Conservation (phyloP, 2,329 filamentous ascomycete genomes). For the Sclerotinia glacialis region DNA sequence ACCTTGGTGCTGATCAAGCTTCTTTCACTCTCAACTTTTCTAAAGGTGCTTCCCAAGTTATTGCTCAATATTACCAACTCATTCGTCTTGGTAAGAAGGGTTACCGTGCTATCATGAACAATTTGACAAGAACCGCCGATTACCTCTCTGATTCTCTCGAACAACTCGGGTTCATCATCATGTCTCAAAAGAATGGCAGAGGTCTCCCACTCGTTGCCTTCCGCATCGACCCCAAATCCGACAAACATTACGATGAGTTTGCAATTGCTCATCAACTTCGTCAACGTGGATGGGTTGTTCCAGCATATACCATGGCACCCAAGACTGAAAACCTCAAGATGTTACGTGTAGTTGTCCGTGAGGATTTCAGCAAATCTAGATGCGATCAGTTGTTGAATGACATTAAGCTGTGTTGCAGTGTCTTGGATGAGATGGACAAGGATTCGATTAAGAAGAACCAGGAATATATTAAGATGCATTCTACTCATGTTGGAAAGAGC, state of each 20-base stretch:
- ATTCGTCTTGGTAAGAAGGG: conserved; percentile 91
- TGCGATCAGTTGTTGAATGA: conserved; percentile 78
- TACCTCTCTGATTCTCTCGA: conserved; percentile 75
- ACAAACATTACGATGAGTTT: conserved; percentile 69
- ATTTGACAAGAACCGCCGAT: conserved; percentile 85
- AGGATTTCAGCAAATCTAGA: conserved; percentile 81
- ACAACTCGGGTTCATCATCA: conserved; percentile 77
- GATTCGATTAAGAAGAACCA: conserved; percentile 67
- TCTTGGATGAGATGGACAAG: conserved; percentile 71
- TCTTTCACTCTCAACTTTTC: conserved; percentile 98
- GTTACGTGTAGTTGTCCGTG: conserved; percentile 86
- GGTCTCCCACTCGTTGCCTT: conserved; percentile 91
- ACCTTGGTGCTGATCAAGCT: conserved; percentile 90
- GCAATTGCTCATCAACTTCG: conserved; percentile 81
- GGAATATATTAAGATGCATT: conserved; percentile 59
- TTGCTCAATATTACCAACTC: conserved; percentile 96
- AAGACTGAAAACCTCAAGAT: conserved; percentile 75
- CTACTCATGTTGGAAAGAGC: conserved; percentile 50
- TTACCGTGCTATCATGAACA: conserved; percentile 90
- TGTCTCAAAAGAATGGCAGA: conserved; percentile 73
- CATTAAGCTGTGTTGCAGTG: conserved; percentile 71
- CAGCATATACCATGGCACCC: conserved; percentile 90
- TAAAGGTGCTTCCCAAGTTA: conserved; percentile 90
- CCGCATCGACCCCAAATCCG: conserved; percentile 60
- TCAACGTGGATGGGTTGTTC: conserved; percentile 86